Conservation (phyloP, 1,284 basidiomycete species). For the Apiotrichum siamense region DNA sequence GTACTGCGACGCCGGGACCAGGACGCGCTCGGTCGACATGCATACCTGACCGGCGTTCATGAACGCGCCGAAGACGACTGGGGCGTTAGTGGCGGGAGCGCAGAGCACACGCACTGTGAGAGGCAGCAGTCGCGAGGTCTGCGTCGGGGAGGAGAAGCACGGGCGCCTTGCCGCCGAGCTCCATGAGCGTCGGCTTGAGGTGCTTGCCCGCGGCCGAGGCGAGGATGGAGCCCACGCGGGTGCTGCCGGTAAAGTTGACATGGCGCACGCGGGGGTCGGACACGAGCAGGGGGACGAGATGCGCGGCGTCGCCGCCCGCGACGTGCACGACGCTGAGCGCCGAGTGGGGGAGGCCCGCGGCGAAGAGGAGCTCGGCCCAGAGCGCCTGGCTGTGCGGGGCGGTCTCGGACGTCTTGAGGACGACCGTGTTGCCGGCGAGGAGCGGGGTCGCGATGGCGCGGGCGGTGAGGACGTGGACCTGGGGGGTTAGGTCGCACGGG, state of each 20-base stretch:
- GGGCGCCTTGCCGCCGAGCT: conserved; percentile 51
- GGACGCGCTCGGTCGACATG: conserved; percentile 64
- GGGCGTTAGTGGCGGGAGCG: no score
- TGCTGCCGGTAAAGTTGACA: conserved; percentile 51
- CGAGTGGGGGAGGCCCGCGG: conserved; percentile 58
- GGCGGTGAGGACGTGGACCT: conserved; percentile 14
- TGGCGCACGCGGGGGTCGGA: conserved; percentile 51
- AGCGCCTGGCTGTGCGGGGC: conserved; percentile 54
- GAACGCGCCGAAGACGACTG: conserved; percentile 58
- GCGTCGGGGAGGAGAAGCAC: conserved; percentile 57
- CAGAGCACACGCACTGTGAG: conserved; percentile 22
- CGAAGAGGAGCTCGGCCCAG: conserved; percentile 48
- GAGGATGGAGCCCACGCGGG: conserved; percentile 44
- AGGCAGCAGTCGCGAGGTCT: conserved; percentile 55
- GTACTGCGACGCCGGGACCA: conserved; percentile 49
- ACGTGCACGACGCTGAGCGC: conserved; percentile 58
- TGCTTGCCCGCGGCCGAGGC: conserved; percentile 43
- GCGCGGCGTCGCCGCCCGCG: conserved; percentile 50
- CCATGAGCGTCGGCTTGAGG: conserved; percentile 47
- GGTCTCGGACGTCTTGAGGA: conserved; percentile 58
- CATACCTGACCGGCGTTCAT: conserved; percentile 63
- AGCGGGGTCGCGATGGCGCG: conserved; percentile 55
- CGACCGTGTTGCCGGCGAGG: conserved; percentile 60
- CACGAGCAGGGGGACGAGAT: conserved; percentile 53
- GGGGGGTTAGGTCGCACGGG: not conserved